Base-by-base conservation (phyloP, 2,329 filamentous ascomycete species). In the Penicillium sumatraense region DNA sequence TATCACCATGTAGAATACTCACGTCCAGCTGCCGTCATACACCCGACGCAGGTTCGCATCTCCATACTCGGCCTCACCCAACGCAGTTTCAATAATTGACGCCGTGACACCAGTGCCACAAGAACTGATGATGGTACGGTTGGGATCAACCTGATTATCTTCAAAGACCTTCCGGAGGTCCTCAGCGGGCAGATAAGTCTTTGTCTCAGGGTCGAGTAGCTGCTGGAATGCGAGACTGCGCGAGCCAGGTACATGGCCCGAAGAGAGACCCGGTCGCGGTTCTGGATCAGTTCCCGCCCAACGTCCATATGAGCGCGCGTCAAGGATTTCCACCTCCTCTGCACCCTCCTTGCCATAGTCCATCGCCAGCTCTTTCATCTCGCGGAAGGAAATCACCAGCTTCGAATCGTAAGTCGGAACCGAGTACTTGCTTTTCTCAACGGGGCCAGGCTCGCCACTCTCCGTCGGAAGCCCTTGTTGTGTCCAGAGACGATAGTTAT, bases 1-100 rank as follows among this genome's bases (percentile, higher is more conserved):
- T 13, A 33, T 4, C 13, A 16, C 40, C 45, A 33, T 41, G 18
- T 18, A 16, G 1, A 24, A 42, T 42, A 88, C 90, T 86, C 81
- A 96, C 84, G 95, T 98, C 95, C 95, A 99, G 75, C 93, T 96
- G 45, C 95, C 95, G 73, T 99, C 95, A 68, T 99, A 99, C 20
- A 99, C 81, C 69, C 84, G 87, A 63, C 90, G 85, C 51, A 84
- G 84, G 57, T 87, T 83, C 0, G 83, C 75, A 3, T 84, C 79
- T 2, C 89, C 90, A 69, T 86, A 93, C 1, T 87, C 88, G 20
- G 93, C 91, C 73, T 91, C 87, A 26, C 85, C 86, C 51, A 99
- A 77, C 2, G 92, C 95, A 33, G 92, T 89, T 70, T 99, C 95
- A 38, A 99, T 86, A 40, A 97, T 85, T 16, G 90, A 91, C 7